phyloP scores from a whole-genome alignment of 2,329 filamentous ascomycete species.

The Davidsoniella virescens region DNA sequence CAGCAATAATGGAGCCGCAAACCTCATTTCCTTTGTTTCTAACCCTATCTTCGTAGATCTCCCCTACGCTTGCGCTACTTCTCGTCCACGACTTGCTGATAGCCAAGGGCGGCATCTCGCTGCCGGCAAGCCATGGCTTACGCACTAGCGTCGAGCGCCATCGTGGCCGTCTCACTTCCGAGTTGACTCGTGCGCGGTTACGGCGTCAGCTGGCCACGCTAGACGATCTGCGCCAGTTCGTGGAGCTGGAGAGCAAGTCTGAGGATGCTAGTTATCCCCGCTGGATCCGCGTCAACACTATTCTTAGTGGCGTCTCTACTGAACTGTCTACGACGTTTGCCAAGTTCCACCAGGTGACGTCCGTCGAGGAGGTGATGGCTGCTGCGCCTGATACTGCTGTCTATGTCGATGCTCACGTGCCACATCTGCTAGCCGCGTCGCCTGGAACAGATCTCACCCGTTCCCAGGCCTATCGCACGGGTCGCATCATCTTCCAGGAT shows the following conservation, averaged over 20 bases:
- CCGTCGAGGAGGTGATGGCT: constrained; percentile 39
- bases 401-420: constrained; percentile 65
- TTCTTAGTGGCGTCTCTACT: constrained; percentile 52
- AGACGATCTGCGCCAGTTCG: constrained; percentile 43
- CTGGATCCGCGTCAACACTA: constrained; percentile 77
- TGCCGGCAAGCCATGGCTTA: constrained; percentile 64
- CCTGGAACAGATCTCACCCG: constrained; percentile 56
- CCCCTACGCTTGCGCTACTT: constrained; percentile 62
- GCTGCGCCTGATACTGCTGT: constrained; percentile 23
- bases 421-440: constrained; percentile 66
- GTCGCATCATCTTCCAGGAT: constrained; percentile 79
- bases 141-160: constrained; percentile 62
- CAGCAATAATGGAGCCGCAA: not conserved
- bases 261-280: constrained; percentile 53
- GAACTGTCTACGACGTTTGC: constrained; percentile 64
- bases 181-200: constrained; percentile 67
- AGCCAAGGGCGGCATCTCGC: constrained; percentile 64
- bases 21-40: constrained; percentile 14
- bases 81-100: constrained; percentile 77
- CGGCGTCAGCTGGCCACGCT: constrained; percentile 52
- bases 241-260: constrained; percentile 34
- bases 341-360: constrained; percentile 38
- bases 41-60: constrained; percentile 39
- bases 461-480: constrained; percentile 55
- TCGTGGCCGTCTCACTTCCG: constrained; percentile 63